Base-by-base conservation (phyloP, 805 yeast species). In the Candida arabinofermentans region DNA sequence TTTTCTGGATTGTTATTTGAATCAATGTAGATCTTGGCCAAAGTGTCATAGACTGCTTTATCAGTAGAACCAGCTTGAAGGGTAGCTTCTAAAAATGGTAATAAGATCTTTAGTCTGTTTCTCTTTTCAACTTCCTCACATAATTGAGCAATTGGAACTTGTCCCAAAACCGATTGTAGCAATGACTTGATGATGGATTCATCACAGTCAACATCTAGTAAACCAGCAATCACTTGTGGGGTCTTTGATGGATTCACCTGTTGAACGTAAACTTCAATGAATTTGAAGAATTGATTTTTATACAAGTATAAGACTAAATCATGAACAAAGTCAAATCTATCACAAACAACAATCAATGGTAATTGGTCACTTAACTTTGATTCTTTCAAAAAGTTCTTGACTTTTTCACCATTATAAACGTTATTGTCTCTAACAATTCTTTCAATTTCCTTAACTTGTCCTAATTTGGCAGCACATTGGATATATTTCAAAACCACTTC, bases 21-120 rank as follows among this genome's bases (percentile, higher is more conserved):
- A 66, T 93, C 99, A 58, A 93, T 93, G 74, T 93, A 93, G 53
- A 93, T 93, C 72, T 93, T 93, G 37, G 99, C 99, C 65, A 93
- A 75, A 9, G 98, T 88, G 65, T 93, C 93, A 73, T 70, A 93
- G 29, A 93, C 86, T 45, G 95, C 96, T 58, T 83, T 87, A 56
- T 93, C 99, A 51, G 81, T 83, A 18, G 87, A 74, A 43, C 96
- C 96, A 44, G 83, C 79, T 56, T 78, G 80, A 57, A 91, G 76
- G 35, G 95, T 83, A 49, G 89, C 80, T 66, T 93, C 99, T 58
- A 93, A 74, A 72, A 87, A 93, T 42, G 99, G 99, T 55, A 93
- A 72, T 64, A 93, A 72, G 46, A 93, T 71, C 70, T 93, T 93
- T 56, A 93, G 75, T 61, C 96, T 80, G 71, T 90, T 91, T 72